Evolutionary conservation across 2,329 filamentous ascomycete species (phyloP).

Genomic region (Colletotrichum paranaense): DNA sequence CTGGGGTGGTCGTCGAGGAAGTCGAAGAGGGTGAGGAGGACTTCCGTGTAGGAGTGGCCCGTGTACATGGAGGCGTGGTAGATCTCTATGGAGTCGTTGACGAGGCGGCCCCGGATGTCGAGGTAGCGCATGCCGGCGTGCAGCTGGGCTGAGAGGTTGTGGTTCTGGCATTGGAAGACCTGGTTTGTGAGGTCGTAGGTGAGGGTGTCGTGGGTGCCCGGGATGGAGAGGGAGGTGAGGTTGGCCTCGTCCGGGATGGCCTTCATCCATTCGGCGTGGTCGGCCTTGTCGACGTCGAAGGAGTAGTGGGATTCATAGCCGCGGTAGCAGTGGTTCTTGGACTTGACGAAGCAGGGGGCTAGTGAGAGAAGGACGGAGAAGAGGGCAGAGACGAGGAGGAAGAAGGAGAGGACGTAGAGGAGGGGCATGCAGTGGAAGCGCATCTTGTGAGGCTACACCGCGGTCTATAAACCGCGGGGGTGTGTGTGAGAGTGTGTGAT

Average conservation of each 20-base stretch:
- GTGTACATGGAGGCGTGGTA: slow-evolving; percentile 60
- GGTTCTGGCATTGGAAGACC: slow-evolving; percentile 60
- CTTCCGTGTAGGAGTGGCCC: slow-evolving; percentile 55
- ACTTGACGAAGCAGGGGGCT: slow-evolving; percentile 39
- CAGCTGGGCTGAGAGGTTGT: slow-evolving; percentile 56
- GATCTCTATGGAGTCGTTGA: slow-evolving; percentile 55
- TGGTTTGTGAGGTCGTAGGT: slow-evolving; percentile 53
- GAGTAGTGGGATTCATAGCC: slow-evolving; percentile 51
- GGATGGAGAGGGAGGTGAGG: slow-evolving; percentile 59
- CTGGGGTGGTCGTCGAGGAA: slow-evolving; percentile 58
- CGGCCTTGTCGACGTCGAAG: slow-evolving; percentile 52
- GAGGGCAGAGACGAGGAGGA: slow-evolving; percentile 38
- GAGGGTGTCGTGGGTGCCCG: slow-evolving; percentile 66
- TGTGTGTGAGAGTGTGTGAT: background rate
- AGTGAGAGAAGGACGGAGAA: slow-evolving; percentile 41
- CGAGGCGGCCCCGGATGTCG: slow-evolving; percentile 59
- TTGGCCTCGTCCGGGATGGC: slow-evolving; percentile 52
- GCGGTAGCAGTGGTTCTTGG: slow-evolving; percentile 42
- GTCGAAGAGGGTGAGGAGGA: slow-evolving; percentile 54
- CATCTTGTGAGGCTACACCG: slow-evolving; percentile 11
- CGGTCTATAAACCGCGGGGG: background rate
- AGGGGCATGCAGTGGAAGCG: slow-evolving; percentile 34
- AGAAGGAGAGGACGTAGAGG: slow-evolving; percentile 35
- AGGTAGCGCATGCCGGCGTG: slow-evolving; percentile 60
- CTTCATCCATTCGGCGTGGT: slow-evolving; percentile 56